A percentile compares a stretch with the other conserved stretches of the same genome.
phyloP scores from a whole-genome alignment of 1,284 basidiomycete species.

The Tylopilus orsonianus region DNA sequence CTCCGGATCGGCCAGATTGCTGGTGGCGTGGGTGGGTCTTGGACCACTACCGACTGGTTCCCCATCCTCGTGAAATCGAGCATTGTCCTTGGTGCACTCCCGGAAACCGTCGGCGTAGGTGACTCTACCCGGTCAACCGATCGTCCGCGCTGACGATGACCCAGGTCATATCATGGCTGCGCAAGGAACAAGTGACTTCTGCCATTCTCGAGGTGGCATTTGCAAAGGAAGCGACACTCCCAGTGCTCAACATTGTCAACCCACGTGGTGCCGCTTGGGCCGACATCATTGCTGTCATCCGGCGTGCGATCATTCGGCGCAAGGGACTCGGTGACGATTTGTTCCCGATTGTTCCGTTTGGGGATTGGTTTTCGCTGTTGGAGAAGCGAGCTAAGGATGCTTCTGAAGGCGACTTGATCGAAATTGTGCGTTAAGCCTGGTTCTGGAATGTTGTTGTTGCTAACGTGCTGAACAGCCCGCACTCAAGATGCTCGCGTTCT shows the following conservation, averaged over 20 bases:
- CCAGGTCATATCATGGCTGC: not conserved
- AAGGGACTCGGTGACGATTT: not conserved
- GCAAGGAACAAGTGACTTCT: not conserved
- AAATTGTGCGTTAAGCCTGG: not conserved
- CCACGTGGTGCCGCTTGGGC: not conserved
- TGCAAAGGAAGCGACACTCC: not conserved
- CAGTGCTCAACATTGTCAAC: not conserved
- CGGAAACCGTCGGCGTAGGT: not conserved
- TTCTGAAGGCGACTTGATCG: not conserved
- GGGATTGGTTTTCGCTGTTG: not conserved
- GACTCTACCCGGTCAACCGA: not conserved
- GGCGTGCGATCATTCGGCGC: not conserved
- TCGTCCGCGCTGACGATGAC: not conserved
- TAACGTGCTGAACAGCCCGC: not conserved
- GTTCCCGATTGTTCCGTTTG: not conserved
- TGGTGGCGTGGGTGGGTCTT: not conserved
- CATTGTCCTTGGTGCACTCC: not conserved
- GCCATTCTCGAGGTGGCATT: not conserved
- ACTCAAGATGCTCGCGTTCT: not conserved
- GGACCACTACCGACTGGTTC: not conserved
- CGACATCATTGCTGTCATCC: not conserved
- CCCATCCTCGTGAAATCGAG: not conserved
- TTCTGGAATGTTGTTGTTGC: not conserved
- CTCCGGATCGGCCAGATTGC: not conserved
- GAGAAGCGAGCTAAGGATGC: not conserved